These are phyloP conservation scores for Monosporascus sp. DNA, from an alignment of 2,329 filamentous ascomycete genomes.

Conservation along the genomic window DNA sequence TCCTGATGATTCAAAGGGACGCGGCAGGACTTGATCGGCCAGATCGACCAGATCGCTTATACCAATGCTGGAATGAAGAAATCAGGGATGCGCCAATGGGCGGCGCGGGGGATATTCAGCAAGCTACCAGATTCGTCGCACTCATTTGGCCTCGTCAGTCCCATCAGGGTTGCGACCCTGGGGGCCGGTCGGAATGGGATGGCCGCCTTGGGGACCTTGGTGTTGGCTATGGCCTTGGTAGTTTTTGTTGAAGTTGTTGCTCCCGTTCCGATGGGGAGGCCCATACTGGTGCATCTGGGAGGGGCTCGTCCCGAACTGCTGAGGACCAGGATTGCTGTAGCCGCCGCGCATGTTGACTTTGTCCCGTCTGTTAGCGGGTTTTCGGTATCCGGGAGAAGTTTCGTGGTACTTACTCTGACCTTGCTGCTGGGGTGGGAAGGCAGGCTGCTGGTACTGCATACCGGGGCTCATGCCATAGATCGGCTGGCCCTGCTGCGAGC, in stretches of 20 bases:
- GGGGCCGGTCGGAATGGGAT: slow-evolving; percentile 28
- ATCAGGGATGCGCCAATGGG: slow-evolving; percentile 21
- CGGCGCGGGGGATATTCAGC: slow-evolving; percentile 23
- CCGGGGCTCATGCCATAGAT: slow-evolving; percentile 72
- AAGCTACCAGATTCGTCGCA: slow-evolving; percentile 11
- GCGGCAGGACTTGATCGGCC: slow-evolving; percentile 12
- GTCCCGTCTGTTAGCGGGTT: slow-evolving; percentile 32
- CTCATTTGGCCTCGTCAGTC: slow-evolving; percentile 42
- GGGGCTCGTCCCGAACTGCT: slow-evolving; percentile 62
- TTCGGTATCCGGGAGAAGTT: slow-evolving; percentile 12
- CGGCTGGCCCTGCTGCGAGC: slow-evolving; percentile 83
- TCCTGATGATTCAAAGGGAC: slow-evolving; percentile 8
- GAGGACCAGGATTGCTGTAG: slow-evolving; percentile 53
- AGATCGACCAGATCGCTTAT: slow-evolving; percentile 12
- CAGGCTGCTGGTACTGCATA: slow-evolving; percentile 69
- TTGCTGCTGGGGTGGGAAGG: slow-evolving; percentile 64
- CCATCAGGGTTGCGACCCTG: slow-evolving; percentile 33
- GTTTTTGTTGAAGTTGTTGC: slow-evolving; percentile 46
- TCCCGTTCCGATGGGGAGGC: slow-evolving; percentile 53
- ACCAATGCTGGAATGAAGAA: slow-evolving; percentile 22
- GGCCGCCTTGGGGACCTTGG: slow-evolving; percentile 31
- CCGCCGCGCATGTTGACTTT: slow-evolving; percentile 55
- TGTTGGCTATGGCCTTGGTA: slow-evolving; percentile 41
- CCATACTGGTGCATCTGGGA: slow-evolving; percentile 61
- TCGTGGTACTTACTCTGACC: slow-evolving; percentile 62